Conservation (phyloP, 768 basidiomycete genomes). For the Saitozyma sp. region DNA sequence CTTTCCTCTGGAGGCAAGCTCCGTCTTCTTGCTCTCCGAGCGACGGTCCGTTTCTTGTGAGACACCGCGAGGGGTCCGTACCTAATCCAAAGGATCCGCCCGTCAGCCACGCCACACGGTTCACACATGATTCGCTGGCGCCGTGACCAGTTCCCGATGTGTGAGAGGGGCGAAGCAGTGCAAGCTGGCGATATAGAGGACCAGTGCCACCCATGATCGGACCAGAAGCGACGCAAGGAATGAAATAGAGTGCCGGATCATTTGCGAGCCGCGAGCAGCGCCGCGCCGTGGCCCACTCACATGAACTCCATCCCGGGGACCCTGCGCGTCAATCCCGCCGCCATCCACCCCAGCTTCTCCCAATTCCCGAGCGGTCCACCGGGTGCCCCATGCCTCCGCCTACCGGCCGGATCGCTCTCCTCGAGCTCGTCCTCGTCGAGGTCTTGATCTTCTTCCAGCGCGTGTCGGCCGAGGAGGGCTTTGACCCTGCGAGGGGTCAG, state of each 20-base stretch:
- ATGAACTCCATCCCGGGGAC: constrained; percentile 85
- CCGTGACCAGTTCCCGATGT: too few relatives aligned
- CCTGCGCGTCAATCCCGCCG: constrained; percentile 73
- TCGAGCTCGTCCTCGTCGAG: constrained; percentile 54
- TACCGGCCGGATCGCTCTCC: constrained; percentile 40
- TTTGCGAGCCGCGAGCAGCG: neutral
- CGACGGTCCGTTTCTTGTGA: constrained; percentile 69
- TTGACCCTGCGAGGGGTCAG: constrained; percentile 25
- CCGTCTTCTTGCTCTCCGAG: constrained; percentile 72
- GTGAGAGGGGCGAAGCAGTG: too few relatives aligned
- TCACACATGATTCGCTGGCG: too few relatives aligned
- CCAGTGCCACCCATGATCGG: too few relatives aligned
- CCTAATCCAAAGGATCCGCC: constrained; percentile 57
- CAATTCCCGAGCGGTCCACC: constrained; percentile 60
- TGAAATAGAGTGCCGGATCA: constrained; percentile 2
- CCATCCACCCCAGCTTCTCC: constrained; percentile 81
- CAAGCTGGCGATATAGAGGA: too few relatives aligned
- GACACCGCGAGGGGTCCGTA: constrained; percentile 85
- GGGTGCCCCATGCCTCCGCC: constrained; percentile 50
- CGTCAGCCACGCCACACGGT: too few relatives aligned
- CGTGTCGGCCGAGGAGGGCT: constrained; percentile 29
- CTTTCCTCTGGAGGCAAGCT: constrained; percentile 63
- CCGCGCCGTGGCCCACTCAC: constrained; percentile 57
- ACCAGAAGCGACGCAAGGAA: too few relatives aligned
- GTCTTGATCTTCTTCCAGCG: constrained; percentile 40